Percentiles rank a stretch among this genome's conserved stretches.
Conservation (phyloP, 805 yeast species). For the Saccharomycopsis fibuligera region DNA sequence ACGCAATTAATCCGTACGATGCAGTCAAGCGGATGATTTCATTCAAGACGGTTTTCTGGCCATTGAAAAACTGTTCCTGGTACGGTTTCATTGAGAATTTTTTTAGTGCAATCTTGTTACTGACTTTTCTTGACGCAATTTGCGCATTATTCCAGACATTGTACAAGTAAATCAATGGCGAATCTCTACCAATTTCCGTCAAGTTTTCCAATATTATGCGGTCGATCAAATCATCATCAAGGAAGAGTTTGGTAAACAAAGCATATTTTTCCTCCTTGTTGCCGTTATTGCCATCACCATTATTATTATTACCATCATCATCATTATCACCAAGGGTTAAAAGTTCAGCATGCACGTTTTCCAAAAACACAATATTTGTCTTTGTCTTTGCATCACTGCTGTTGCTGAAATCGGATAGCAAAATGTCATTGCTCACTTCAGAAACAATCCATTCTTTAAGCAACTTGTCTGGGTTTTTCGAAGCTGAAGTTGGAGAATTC, state of each 20-base stretch:
- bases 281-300: no score
- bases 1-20: constrained; percentile 61
- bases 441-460: constrained; percentile 13
- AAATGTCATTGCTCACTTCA: constrained; percentile 1
- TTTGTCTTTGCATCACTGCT: neutral
- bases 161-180: constrained; percentile 44
- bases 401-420: constrained; percentile 5
- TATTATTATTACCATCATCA: neutral
- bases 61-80: constrained; percentile 36
- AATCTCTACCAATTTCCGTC: constrained; percentile 44
- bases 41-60: constrained; percentile 37
- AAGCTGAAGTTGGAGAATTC: neutral
- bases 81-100: constrained; percentile 34
- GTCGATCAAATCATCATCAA: constrained; percentile 32
- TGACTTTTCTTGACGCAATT: constrained; percentile 6
- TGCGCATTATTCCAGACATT: constrained; percentile 38
- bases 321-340: neutral
- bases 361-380: constrained; percentile 8
- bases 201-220: constrained; percentile 48
- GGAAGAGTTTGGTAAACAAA: constrained; percentile 6
- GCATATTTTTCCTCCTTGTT: neutral
- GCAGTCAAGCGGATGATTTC: constrained; percentile 44
- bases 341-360: constrained; percentile 1
- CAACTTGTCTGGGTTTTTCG: neutral
- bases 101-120: constrained; percentile 10